Percentiles rank a stretch among this genome's conserved stretches.
Evolutionary conservation across 2,329 filamentous ascomycete genomes (phyloP).

Genomic region (Ophiostoma australiae): DNA sequence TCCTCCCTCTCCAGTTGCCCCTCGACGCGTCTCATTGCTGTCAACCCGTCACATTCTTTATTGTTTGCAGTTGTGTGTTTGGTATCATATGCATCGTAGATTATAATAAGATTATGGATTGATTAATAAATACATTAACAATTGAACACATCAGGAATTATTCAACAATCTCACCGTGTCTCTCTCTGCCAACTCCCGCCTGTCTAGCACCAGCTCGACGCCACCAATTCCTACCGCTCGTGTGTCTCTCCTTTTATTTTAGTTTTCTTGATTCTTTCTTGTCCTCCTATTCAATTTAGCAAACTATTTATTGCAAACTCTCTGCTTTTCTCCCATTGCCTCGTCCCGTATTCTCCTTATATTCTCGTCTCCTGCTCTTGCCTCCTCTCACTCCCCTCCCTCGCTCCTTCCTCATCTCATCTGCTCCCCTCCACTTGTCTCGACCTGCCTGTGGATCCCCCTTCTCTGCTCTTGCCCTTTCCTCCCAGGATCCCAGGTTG

Average conservation of each 20-base stretch:
- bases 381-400: not conserved
- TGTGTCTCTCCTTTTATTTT: not conserved
- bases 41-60: not conserved
- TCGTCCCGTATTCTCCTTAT: not conserved
- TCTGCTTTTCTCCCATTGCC: not conserved
- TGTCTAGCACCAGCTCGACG: not conserved
- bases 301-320: too few relatives aligned
- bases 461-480: constrained; percentile 12
- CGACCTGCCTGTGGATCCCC: constrained; percentile 17
- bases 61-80: not conserved
- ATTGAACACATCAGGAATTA: not conserved
- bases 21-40: not conserved
- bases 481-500: not conserved
- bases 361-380: not conserved
- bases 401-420: not conserved
- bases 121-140: too few relatives aligned
- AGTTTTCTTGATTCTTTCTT: not conserved
- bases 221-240: not conserved
- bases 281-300: not conserved
- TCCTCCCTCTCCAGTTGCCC: not conserved
- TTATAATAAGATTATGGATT: not conserved
- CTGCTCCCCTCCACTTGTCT: not conserved
- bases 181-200: not conserved
- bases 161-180: not conserved
- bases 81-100: not conserved